Conservation (phyloP, 148 eudicot species). For the Talinum fruticosum region DNA sequence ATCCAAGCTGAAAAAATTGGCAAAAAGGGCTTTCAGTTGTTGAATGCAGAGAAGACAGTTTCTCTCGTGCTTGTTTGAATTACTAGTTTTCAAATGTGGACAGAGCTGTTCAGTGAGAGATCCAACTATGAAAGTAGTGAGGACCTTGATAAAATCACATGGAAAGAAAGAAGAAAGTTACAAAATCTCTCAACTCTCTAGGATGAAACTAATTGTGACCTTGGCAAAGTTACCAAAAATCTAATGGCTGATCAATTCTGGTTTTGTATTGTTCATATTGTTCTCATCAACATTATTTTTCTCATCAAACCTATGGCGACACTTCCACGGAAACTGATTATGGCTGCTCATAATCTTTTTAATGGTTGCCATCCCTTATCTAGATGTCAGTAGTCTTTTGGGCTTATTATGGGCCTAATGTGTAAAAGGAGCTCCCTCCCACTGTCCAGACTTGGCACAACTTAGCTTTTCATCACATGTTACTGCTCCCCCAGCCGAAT, state of each 20-base stretch:
- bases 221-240: not conserved
- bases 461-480: not conserved
- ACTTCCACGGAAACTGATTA: not conserved
- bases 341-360: not conserved
- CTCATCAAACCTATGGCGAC: not conserved
- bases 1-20: not conserved
- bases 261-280: not conserved
- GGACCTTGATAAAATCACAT: not conserved
- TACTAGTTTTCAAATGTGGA: not conserved
- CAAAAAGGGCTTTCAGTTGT: not conserved
- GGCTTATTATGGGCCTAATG: not conserved
- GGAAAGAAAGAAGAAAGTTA: not conserved
- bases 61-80: not conserved
- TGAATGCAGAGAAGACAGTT: not conserved
- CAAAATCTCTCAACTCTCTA: not conserved
- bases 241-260: no score
- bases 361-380: not conserved
- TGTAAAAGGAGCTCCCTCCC: not conserved
- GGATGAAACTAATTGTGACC: not conserved
- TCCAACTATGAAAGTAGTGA: not conserved
- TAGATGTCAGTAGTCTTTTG: not conserved
- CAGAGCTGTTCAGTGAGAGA: not conserved
- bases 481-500: not conserved
- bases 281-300: not conserved
- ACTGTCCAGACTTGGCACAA: not conserved